A percentile compares a stretch with the other conserved stretches of the same genome.
Conservation (phyloP, 805 yeast genomes). For the Sporopachydermia lactativora region DNA sequence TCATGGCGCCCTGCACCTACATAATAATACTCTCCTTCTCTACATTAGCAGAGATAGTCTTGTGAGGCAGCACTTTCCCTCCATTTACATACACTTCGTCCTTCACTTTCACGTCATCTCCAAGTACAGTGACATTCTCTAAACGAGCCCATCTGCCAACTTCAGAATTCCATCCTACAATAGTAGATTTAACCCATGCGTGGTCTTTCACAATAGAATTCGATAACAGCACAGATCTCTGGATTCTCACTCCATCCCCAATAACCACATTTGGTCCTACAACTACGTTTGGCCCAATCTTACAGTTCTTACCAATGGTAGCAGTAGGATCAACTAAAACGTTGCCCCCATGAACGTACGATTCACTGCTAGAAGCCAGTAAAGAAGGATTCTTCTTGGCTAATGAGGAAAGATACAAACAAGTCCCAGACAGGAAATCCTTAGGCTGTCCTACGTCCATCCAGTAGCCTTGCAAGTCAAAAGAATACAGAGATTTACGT, state of each 20-base stretch:
- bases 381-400: conserved; percentile 63
- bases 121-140: conserved; percentile 94
- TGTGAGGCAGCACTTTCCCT: conserved; percentile 98
- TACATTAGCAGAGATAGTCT: conserved; percentile 88
- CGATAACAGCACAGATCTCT: conserved; percentile 84
- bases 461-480: conserved; percentile 99
- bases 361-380: conserved; percentile 46
- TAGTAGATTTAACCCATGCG: conserved; percentile 94
- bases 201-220: conserved; percentile 91
- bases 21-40: conserved; percentile 97
- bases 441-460: conserved; percentile 99
- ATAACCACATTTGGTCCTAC: conserved; percentile 93
- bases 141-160: conserved; percentile 99
- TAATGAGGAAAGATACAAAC: conserved; percentile 77
- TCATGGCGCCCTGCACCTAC: conserved; percentile 37
- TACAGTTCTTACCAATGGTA: conserved; percentile 79
- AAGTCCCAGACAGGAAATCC: conserved; percentile 95
- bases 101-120: conserved; percentile 97
- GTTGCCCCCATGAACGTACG: conserved; percentile 77
- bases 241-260: conserved; percentile 98
- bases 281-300: conserved; percentile 96
- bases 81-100: conserved; percentile 98
- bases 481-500: conserved; percentile 78
- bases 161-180: conserved; percentile 98
- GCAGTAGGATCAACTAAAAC: conserved; percentile 94